phyloP scores from a whole-genome alignment of 768 basidiomycete genomes.

The Boletus sp. region DNA sequence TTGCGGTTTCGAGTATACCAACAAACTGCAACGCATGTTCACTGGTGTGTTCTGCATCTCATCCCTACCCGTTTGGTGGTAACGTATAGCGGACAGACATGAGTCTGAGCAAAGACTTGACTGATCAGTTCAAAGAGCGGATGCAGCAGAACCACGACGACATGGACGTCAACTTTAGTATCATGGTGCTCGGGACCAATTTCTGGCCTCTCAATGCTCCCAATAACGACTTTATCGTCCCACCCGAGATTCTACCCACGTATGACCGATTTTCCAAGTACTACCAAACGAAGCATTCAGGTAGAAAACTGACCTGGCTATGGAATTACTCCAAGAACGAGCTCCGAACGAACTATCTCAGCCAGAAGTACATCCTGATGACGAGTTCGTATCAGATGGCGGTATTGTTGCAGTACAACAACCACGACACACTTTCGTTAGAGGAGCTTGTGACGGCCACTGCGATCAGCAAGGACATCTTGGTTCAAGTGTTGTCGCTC shows the following conservation, averaged over 20 bases:
- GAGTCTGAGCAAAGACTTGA: constrained; percentile 91
- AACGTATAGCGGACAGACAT: constrained; percentile 60
- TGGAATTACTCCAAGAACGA: constrained; percentile 99
- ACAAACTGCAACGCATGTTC: constrained; percentile 96
- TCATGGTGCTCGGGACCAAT: constrained; percentile 93
- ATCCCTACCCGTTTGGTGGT: background rate
- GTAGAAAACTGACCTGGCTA: constrained; percentile 94
- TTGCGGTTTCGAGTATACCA: constrained; percentile 95
- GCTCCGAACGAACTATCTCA: constrained; percentile 86
- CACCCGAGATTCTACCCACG: constrained; percentile 78
- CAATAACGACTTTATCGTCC: constrained; percentile 82
- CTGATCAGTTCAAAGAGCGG: constrained; percentile 90
- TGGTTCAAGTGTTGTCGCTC: constrained; percentile 61
- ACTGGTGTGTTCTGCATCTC: constrained; percentile 55
- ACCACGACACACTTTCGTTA: constrained; percentile 78
- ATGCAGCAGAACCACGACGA: constrained; percentile 86
- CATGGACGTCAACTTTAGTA: constrained; percentile 84
- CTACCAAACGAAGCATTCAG: constrained; percentile 91
- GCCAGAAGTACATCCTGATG: constrained; percentile 95
- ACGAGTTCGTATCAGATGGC: constrained; percentile 94
- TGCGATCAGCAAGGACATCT: constrained; percentile 71
- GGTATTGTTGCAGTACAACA: constrained; percentile 92
- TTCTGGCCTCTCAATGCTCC: constrained; percentile 93
- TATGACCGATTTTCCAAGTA: constrained; percentile 91
- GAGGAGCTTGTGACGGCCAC: constrained; percentile 80